Evolutionary conservation across 139 green algal species (phyloP).

Genomic region (Micractinium sp.): DNA sequence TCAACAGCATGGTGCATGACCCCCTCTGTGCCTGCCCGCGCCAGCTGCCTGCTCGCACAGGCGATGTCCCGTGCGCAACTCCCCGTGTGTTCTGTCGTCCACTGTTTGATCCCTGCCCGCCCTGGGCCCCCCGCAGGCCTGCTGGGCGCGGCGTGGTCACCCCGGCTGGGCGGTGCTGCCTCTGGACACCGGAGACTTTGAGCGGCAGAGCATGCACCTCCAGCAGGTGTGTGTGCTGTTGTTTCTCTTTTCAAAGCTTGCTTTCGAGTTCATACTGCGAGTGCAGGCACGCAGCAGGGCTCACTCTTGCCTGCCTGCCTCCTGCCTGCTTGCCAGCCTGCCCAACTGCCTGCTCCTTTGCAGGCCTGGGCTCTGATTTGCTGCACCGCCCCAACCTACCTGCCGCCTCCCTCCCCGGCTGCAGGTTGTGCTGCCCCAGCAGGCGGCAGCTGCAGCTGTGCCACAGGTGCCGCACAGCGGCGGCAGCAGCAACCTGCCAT

Average conservation of each 20-base stretch:
- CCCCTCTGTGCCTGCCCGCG: too few species aligned
- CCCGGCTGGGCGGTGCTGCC: conserved; percentile 46
- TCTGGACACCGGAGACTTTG: conserved; percentile 29
- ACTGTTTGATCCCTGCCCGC: not conserved
- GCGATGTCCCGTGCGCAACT: too few species aligned
- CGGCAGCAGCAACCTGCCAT: not conserved
- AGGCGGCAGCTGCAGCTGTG: not conserved
- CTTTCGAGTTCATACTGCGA: not conserved
- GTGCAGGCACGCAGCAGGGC: not conserved
- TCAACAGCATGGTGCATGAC: too few species aligned
- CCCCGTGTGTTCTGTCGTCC: not conserved
- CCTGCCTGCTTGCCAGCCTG: too few species aligned
- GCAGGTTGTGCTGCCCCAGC: conserved; percentile 5
- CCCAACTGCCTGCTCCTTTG: too few species aligned
- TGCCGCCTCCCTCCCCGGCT: not conserved
- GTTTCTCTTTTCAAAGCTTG: not conserved
- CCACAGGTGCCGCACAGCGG: not conserved
- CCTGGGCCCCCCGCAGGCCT: not conserved
- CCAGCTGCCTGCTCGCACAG: not conserved
- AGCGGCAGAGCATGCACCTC: conserved; percentile 5
- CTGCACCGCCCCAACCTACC: too few species aligned
- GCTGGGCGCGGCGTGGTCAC: conserved; percentile 42
- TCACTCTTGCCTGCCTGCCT: not conserved
- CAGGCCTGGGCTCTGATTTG: not conserved
- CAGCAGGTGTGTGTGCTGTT: not conserved